Evolutionary conservation across 495 filamentous ascomycete genomes (phyloP).

Genomic region (Penicillium bialowiezense): DNA sequence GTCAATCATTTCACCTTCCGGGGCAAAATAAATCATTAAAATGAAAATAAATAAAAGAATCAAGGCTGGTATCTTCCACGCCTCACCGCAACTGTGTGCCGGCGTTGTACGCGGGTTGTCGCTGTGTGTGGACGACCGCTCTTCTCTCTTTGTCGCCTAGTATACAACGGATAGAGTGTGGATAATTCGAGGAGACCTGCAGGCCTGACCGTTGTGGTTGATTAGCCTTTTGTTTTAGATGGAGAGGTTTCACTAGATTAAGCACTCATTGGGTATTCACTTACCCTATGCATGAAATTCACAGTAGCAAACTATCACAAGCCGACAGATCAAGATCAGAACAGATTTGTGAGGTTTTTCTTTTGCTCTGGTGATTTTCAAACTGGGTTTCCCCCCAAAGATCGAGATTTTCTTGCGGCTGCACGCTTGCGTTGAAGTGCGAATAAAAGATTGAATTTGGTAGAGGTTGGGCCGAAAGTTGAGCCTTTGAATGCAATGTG

Average conservation of each 20-base stretch:
- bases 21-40: neutral
- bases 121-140: slow-evolving; percentile 25
- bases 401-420: neutral
- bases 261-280: slow-evolving; percentile 9
- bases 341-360: too few species aligned
- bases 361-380: too few species aligned
- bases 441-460: neutral
- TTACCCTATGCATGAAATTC: slow-evolving; percentile 1
- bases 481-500: slow-evolving; percentile 23
- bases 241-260: slow-evolving; percentile 27
- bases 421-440: neutral
- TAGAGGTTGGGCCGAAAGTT: slow-evolving; percentile 1
- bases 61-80: neutral
- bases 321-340: neutral
- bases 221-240: slow-evolving; percentile 20
- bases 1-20: slow-evolving; percentile 11
- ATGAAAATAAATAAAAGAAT: neutral
- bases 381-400: too few species aligned
- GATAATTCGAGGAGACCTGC: slow-evolving; percentile 27
- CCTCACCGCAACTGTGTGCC: slow-evolving; percentile 24
- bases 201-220: slow-evolving; percentile 14
- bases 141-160: slow-evolving; percentile 16
- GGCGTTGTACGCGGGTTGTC: slow-evolving; percentile 30
- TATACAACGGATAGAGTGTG: slow-evolving; percentile 16
- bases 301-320: neutral